Conservation (phyloP, 129 eudicot species). For the Ambrosia trifida region DNA sequence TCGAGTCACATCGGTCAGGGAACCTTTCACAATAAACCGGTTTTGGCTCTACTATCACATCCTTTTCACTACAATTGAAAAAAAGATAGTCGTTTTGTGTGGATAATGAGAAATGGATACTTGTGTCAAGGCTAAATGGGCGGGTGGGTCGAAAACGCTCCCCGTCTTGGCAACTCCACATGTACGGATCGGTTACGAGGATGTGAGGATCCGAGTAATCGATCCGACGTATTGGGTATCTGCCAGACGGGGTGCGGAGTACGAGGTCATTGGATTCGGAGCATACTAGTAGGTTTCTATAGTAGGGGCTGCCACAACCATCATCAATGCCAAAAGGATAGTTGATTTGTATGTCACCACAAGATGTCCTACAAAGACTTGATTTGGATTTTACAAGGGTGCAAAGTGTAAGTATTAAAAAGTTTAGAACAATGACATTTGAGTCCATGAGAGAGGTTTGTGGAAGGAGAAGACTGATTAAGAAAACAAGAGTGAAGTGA, state of each 20-base stretch:
- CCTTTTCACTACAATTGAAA: constrained; percentile 69
- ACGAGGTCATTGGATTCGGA: constrained; percentile 45
- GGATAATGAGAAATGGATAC: constrained; percentile 69
- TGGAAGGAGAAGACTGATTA: neutral
- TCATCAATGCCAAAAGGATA: constrained; percentile 96
- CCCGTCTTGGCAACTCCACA: constrained; percentile 89
- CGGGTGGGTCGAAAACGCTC: constrained; percentile 55
- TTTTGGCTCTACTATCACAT: constrained; percentile 74
- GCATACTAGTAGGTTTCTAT: constrained; percentile 72
- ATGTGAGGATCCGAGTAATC: constrained; percentile 82
- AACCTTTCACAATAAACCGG: constrained; percentile 77
- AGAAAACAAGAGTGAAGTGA: constrained; percentile 22
- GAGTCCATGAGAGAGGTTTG: constrained; percentile 23
- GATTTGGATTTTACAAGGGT: constrained; percentile 52
- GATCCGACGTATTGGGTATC: constrained; percentile 52
- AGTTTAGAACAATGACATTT: constrained; percentile 19
- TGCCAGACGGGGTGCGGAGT: constrained; percentile 86
- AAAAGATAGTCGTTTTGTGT: constrained; percentile 81
- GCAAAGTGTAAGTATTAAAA: constrained; percentile 24
- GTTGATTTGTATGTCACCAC: constrained; percentile 75
- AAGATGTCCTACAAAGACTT: constrained; percentile 61
- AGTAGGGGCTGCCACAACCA: constrained; percentile 95
- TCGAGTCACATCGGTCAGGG: constrained; percentile 83
- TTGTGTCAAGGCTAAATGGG: constrained; percentile 83
- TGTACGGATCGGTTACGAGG: constrained; percentile 63